Base-by-base conservation (phyloP, 495 filamentous ascomycete species). In the Cairneyella variabilis region DNA sequence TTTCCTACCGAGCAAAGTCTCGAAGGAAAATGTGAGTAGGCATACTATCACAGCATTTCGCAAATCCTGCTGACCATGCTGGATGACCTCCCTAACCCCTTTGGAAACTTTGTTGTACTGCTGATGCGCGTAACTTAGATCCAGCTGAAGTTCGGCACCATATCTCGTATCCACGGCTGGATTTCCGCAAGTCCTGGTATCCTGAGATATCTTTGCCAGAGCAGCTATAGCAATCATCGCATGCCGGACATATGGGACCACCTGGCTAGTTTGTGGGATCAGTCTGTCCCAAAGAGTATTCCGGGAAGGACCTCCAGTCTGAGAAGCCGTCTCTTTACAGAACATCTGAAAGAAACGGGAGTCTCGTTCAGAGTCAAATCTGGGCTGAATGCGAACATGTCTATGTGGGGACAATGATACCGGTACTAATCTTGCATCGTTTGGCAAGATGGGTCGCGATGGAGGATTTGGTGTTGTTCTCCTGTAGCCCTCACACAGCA, bases 181-280 rank as follows among this genome's bases (percentile, higher is more conserved):
- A n/a, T n/a, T n/a, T n/a, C n/a, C n/a, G n/a, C n/a, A n/a, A n/a
- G n/a, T n/a, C n/a, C n/a, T n/a, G n/a, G n/a, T n/a, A n/a, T n/a
- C n/a, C n/a, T n/a, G n/a, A n/a, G n/a, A n/a, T n/a, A n/a, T n/a
- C n/a, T n/a, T n/a, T n/a, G n/a, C n/a, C n/a, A n/a, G n/a, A n/a
- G n/a, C n/a, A n/a, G n/a, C n/a, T n/a, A 87, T 66, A 25, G 83
- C 83, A 14, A 85, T 71, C 1, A 83, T 72, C 8, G 82, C 79
- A 61, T 86, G 81, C 20, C 77, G 73, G 44, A 86, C 78, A 12
- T 75, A 70, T 3, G 82, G 70, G 59, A 83, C 78, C 16, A 71
- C 71, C 36, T 78, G 72, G 36, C 78, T 79, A 51, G 77, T 76
- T 59, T 82, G 78, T 41, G 83, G 65, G 17, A 86, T 68, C 7